Base-by-base conservation (phyloP, 148 eudicot species). In the Nepenthes mirabilis region DNA sequence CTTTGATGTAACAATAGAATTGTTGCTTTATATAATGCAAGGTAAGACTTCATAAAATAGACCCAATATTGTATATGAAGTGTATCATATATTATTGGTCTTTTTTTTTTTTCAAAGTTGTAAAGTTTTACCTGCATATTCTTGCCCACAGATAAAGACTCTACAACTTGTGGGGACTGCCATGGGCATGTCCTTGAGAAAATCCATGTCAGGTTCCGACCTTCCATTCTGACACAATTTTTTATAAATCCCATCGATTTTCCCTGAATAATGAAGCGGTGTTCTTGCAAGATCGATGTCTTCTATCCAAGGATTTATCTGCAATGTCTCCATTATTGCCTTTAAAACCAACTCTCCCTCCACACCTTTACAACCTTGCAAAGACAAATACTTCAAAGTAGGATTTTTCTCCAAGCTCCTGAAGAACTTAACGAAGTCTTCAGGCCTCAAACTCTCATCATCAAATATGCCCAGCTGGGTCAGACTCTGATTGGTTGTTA, bases 231-330 rank as follows among this genome's bases (percentile, higher is more conserved):
- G 86, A 36, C 90, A 80, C 70, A 91, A 63, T 64, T 75, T 88
- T 70, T 77, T 76, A 73, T 78, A 60, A 57, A 91, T 74, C 55
- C 52, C 86, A 62, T 88, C 90, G 43, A 88, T 65, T 69, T 82
- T 83, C 61, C 97, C 96, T 7, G 75, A 72, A 43, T 55, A 72
- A 50, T 82, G 76, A 55, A 88, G 72, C 0, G 96, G 97, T 1
- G 97, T 91, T 52, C 87, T 74, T 12, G 75, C 73, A 32, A 91
- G 90, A 73, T 91, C 96, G 63, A 91, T 83, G 52, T 83, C 94
- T 72, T 91, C 94, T 5, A 91, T 76, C 96, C 96, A 91, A 35
- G 97, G 95, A 73, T 91, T 91, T 55, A 91, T 79, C 57, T 85
- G 87, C 64, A 91, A 60, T 1, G 78, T 82, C 61, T 79, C 82